Base-by-base conservation (phyloP, 2,329 filamentous ascomycete species). In the Cryphonectria radicalis region DNA sequence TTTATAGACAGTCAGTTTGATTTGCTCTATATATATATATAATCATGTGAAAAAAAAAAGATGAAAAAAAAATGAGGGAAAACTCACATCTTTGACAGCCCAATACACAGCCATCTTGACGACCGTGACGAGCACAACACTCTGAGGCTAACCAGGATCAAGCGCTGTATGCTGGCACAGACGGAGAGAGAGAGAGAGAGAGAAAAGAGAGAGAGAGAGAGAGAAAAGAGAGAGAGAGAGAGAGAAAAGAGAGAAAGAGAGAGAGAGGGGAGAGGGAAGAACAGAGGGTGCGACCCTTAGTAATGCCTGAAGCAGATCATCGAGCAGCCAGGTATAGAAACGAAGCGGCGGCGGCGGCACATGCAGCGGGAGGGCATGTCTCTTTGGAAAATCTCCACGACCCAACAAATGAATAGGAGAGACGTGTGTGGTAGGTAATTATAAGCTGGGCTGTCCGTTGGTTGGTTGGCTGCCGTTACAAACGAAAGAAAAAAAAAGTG, bases 1-100 rank as follows among this genome's bases (percentile, higher is more conserved):
- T n/a, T 7, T 14, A 10, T 3, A 11, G 64, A 79, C 42, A 80
- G 75, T 40, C 32, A 55, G 10, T 37, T 37, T 14, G 37, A 11
- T 32, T 4, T 17, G 35, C 40, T 32, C 32, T 2, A 11, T n/a
- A 32, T 6, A 4, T 19, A 42, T 19, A 25, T 28, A 4, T 32
- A 1, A 32, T 32, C 32, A 32, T 17, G 28, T 22, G 22, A 25
- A 14, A 35, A 28, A 35, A 8, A 19, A 22, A 22, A n/a, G n/a
- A n/a, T 22, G 22, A 25, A 14, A 35, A 28, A 35, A 8, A 19
- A 22, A 22, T 10, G 17, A 28, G 64, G 25, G 28, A 8, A 40
- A 35, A 77, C 82, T 72, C 75, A 83, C 82, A 62, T 84, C 81
- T 72, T 81, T 81, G 63, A 73, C 69, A n/a, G 72, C 57, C 72